phyloP scores from a whole-genome alignment of 1,139 yeast species.

The Saccharomycopsis phalli region DNA sequence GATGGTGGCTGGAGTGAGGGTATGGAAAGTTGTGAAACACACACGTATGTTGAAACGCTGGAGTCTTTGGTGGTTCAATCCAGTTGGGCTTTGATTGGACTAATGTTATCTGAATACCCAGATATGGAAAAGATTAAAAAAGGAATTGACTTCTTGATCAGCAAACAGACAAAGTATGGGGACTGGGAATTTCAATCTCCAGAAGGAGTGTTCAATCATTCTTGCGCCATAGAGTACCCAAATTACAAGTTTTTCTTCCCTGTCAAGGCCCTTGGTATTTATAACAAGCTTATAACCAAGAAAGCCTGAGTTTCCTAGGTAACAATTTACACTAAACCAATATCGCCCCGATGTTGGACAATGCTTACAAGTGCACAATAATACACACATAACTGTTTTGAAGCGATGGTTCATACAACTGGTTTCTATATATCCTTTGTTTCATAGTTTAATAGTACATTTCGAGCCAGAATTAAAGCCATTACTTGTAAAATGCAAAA shows the following conservation, averaged over 20 bases:
- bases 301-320: too few relatives aligned
- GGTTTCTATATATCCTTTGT: too few relatives aligned
- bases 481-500: too few relatives aligned
- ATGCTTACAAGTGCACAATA: too few relatives aligned
- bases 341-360: too few relatives aligned
- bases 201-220: constrained; percentile 95
- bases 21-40: constrained; percentile 76
- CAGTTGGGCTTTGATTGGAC: constrained; percentile 84
- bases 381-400: too few relatives aligned
- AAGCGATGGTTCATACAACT: too few relatives aligned
- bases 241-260: constrained; percentile 85
- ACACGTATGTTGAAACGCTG: constrained; percentile 59
- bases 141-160: constrained; percentile 59
- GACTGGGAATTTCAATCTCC: constrained; percentile 81
- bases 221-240: constrained; percentile 93
- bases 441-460: too few relatives aligned
- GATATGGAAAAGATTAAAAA: constrained; percentile 47
- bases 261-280: constrained; percentile 87
- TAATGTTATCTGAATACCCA: constrained; percentile 77
- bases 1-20: constrained; percentile 99
- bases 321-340: too few relatives aligned
- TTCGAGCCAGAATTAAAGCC: too few relatives aligned
- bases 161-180: constrained; percentile 65
- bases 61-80: constrained; percentile 79
- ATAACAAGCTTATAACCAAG: too few relatives aligned